A percentile compares a stretch with the other conserved stretches of the same genome.
These are phyloP conservation scores for Haematococcus sp. DNA, from an alignment of 139 green algal species.

Conservation along the genomic window DNA sequence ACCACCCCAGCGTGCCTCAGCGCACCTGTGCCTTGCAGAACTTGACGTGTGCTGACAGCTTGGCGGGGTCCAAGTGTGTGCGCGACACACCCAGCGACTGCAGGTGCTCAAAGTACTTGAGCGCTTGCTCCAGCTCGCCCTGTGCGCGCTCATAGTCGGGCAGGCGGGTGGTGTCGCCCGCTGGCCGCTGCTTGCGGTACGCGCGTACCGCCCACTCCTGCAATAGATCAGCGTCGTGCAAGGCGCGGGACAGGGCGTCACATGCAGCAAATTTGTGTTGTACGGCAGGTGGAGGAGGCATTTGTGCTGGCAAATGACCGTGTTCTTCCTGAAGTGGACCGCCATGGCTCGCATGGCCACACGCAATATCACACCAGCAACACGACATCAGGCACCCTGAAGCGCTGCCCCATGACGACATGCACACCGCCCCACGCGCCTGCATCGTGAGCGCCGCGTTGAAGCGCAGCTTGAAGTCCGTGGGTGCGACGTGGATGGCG, in stretches of 20 bases:
- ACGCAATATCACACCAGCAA: too few species aligned
- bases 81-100: slow-evolving; percentile 15
- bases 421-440: too few species aligned
- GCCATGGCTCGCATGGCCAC: too few species aligned
- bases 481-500: slow-evolving; percentile 76
- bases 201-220: slow-evolving; percentile 73
- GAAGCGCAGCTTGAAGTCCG: slow-evolving; percentile 71
- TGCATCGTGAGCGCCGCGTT: slow-evolving; percentile 81
- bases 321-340: too few species aligned
- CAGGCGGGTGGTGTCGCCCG: slow-evolving; percentile 46
- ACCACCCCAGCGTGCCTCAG: too few species aligned
- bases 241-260: not conserved
- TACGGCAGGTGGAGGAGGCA: too few species aligned
- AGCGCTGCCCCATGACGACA: too few species aligned
- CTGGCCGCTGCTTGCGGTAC: slow-evolving; percentile 49
- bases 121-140: slow-evolving; percentile 2
- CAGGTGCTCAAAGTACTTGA: slow-evolving; percentile 30
- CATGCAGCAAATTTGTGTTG: too few species aligned
- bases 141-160: slow-evolving; percentile 38
- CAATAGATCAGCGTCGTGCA: not conserved
- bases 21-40: slow-evolving; percentile 49
- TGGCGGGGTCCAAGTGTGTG: slow-evolving; percentile 47
- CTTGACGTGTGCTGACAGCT: slow-evolving; percentile 57
- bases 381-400: too few species aligned
- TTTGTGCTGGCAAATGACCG: too few species aligned